Evolutionary conservation across 1,139 yeast species (phyloP).

Genomic region (Pneumocystis wakefieldiae): DNA sequence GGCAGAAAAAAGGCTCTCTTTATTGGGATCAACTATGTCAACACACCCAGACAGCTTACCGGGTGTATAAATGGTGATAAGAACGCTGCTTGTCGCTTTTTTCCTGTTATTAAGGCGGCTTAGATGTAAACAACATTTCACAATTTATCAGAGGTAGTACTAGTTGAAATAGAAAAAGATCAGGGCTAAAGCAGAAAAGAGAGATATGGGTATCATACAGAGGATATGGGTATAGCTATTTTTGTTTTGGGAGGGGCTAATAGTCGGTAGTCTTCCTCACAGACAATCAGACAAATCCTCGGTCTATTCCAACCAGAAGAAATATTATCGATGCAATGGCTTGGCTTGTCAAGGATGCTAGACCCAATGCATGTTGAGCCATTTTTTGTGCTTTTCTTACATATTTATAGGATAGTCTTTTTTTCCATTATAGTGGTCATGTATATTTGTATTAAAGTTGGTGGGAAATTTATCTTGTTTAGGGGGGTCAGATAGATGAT

Average conservation of each 20-base stretch:
- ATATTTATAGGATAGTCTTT: slow-evolving; percentile 13
- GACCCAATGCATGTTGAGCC: slow-evolving; percentile 46
- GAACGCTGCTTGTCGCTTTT: neutral
- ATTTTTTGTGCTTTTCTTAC: neutral
- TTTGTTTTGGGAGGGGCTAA: neutral
- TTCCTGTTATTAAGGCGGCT: neutral
- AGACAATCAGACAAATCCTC: slow-evolving; percentile 55
- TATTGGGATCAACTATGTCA: slow-evolving; percentile 77
- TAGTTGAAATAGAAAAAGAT: slow-evolving; percentile 28
- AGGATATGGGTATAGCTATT: slow-evolving; percentile 48
- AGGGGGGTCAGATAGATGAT: slow-evolving; percentile 76
- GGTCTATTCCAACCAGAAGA: slow-evolving; percentile 57
- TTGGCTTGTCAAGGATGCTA: slow-evolving; percentile 74
- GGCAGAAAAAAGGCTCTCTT: slow-evolving; percentile 70
- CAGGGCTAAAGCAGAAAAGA: slow-evolving; percentile 42
- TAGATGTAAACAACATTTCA: slow-evolving; percentile 27
- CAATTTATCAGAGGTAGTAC: slow-evolving; percentile 19
- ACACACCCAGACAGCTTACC: slow-evolving; percentile 49
- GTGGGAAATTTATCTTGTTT: slow-evolving; percentile 51
- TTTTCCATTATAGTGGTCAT: slow-evolving; percentile 29
- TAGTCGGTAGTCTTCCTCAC: slow-evolving; percentile 35
- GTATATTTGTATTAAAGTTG: slow-evolving; percentile 26
- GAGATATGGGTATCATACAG: slow-evolving; percentile 51
- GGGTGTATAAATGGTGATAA: slow-evolving; percentile 77
- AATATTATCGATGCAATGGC: slow-evolving; percentile 79